Percentiles rank a stretch among this genome's conserved stretches.
These are phyloP conservation scores for Skeletonema costatum DNA, from an alignment of 108 stramenopile genomes.

Conservation along the genomic window DNA sequence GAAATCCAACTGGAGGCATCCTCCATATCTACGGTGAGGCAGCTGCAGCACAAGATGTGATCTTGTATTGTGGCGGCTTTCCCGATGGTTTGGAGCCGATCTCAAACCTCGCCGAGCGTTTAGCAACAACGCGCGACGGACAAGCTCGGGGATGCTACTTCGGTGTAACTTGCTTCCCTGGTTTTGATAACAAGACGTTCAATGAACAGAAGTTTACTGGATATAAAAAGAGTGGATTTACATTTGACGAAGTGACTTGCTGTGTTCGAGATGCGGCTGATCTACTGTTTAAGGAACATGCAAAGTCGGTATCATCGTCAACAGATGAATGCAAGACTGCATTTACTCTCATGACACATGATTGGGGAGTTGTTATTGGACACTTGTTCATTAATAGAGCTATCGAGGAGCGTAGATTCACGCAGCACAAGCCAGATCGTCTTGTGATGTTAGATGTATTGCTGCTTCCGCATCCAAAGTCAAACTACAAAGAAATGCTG, in stretches of 20 bases:
- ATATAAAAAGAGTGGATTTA: slow-evolving; percentile 31
- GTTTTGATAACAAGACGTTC: slow-evolving; percentile 35
- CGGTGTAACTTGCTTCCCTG: slow-evolving; percentile 53
- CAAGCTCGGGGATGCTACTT: slow-evolving; percentile 29
- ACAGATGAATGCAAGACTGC: slow-evolving; percentile 8
- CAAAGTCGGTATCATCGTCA: not conserved
- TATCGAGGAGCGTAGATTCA: slow-evolving; percentile 16
- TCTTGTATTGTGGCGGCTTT: slow-evolving; percentile 45
- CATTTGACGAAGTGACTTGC: slow-evolving; percentile 41
- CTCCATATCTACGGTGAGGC: slow-evolving; percentile 42
- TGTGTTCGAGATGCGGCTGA: slow-evolving; percentile 41
- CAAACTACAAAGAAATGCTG: slow-evolving; percentile 9
- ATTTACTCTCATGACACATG: slow-evolving; percentile 57
- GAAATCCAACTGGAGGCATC: slow-evolving; percentile 27
- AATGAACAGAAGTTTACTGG: slow-evolving; percentile 8
- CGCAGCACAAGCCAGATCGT: slow-evolving; percentile 26
- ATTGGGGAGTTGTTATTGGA: slow-evolving; percentile 54
- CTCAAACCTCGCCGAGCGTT: slow-evolving; percentile 36
- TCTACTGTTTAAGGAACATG: slow-evolving; percentile 22
- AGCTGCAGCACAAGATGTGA: slow-evolving; percentile 17
- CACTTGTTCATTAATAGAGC: slow-evolving; percentile 48
- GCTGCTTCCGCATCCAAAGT: slow-evolving; percentile 31
- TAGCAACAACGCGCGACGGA: slow-evolving; percentile 16
- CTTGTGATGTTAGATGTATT: slow-evolving; percentile 57
- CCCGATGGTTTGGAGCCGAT: slow-evolving; percentile 51